Evolutionary conservation across 148 eudicot genomes (phyloP).

Genomic region (Cornus kousa): DNA sequence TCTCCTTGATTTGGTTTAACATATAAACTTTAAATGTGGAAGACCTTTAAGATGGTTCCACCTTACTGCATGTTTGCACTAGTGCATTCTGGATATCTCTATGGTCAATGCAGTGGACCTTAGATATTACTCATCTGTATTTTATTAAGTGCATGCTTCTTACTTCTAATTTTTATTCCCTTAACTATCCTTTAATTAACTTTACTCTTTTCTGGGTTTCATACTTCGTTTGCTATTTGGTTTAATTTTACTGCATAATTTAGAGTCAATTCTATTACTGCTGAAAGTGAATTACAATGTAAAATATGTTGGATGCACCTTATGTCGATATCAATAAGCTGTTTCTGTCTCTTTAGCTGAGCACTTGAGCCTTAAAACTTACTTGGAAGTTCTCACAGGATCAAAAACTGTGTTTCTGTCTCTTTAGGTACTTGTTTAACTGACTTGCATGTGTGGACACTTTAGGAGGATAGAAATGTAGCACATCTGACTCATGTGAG

Average conservation of each 20-base stretch:
- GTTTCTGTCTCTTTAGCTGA: background rate
- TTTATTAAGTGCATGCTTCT: background rate
- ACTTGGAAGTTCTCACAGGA: background rate
- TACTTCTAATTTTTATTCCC: background rate
- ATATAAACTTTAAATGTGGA: background rate
- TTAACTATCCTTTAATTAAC: no score
- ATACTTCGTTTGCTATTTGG: no score
- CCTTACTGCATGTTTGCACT: no score
- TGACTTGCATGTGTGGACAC: constrained; percentile 10
- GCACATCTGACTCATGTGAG: constrained; percentile 94
- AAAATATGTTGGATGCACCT: background rate
- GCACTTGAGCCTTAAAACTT: background rate
- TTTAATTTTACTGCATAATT: no score
- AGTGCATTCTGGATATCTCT: background rate
- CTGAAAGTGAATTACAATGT: background rate
- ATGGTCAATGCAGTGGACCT: background rate
- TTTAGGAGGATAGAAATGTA: constrained; percentile 95
- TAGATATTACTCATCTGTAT: background rate
- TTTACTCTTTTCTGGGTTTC: no score
- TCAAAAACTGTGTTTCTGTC: background rate
- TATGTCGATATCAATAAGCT: background rate
- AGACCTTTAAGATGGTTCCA: background rate
- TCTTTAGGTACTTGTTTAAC: background rate
- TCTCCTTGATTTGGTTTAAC: background rate
- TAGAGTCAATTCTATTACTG: background rate